A percentile compares a stretch with the other conserved stretches of the same genome.
phyloP scores from a whole-genome alignment of 352 stramenopile species.

The Phytophthora quininea region DNA sequence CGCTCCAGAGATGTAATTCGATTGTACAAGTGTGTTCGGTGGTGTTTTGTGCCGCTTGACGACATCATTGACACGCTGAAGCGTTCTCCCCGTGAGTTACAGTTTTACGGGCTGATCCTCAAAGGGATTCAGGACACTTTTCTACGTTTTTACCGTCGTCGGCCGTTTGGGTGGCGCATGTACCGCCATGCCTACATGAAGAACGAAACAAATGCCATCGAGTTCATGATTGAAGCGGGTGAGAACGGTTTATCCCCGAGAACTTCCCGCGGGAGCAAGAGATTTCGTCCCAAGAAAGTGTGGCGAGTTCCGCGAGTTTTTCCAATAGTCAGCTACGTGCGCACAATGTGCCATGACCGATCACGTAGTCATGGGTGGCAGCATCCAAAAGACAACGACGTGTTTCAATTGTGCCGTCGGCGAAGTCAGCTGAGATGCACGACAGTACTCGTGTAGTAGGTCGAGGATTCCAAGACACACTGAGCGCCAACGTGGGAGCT shows the following conservation, averaged over 20 bases:
- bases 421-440: no score
- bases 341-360: not conserved
- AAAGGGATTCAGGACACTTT: constrained; percentile 37
- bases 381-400: no score
- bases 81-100: constrained; percentile 44
- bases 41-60: constrained; percentile 62
- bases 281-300: not conserved
- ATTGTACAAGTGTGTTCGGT: constrained; percentile 69
- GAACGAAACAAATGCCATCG: constrained; percentile 46
- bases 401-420: no score
- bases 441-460: no score
- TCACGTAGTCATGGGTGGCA: no score
- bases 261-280: constrained; percentile 11
- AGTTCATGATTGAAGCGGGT: constrained; percentile 71
- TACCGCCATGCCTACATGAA: constrained; percentile 35
- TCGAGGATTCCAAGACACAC: no score
- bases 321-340: not conserved
- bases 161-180: constrained; percentile 36
- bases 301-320: not conserved
- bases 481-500: no score
- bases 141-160: constrained; percentile 30
- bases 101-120: constrained; percentile 67
- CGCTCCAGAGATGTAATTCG: constrained; percentile 45
- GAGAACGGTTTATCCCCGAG: constrained; percentile 38
- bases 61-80: constrained; percentile 63